A percentile compares a stretch with the other conserved stretches of the same genome.
Conservation (phyloP, 768 basidiomycete species). For the Xerocomellus dryophilus region DNA sequence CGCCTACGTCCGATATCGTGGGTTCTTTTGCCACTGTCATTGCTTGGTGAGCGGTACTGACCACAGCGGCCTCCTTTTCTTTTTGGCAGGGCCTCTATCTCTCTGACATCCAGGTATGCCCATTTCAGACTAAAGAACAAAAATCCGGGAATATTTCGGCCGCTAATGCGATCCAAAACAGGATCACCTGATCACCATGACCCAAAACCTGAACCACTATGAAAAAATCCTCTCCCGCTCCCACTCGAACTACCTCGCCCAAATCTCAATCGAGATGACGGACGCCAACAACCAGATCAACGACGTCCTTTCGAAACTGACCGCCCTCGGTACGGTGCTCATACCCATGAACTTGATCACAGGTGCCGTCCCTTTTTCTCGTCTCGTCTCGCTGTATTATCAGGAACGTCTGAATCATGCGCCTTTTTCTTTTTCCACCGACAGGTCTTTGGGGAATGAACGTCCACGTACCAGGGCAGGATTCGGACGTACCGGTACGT, state of each 20-base stretch:
- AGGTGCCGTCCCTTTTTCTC: slow-evolving; percentile 42
- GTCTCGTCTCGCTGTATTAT: too few species aligned
- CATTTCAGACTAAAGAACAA: too few species aligned
- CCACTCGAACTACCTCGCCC: slow-evolving; percentile 98
- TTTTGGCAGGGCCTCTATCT: slow-evolving; percentile 78
- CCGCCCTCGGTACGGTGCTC: slow-evolving; percentile 94
- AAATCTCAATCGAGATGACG: slow-evolving; percentile 99
- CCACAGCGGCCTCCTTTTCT: background rate
- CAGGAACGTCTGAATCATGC: background rate
- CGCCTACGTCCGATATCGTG: slow-evolving; percentile 96
- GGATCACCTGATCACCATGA: slow-evolving; percentile 99
- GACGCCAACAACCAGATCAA: slow-evolving; percentile 99
- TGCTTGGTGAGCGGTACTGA: slow-evolving; percentile 2
- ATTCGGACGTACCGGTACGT: slow-evolving; percentile 37
- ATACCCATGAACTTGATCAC: slow-evolving; percentile 98
- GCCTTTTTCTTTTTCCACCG: background rate
- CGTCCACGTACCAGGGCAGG: slow-evolving; percentile 91
- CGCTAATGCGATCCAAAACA: slow-evolving; percentile 23
- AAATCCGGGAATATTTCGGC: background rate
- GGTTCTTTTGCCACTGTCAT: slow-evolving; percentile 21
- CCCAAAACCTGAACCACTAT: slow-evolving; percentile 98
- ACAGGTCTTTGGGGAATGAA: slow-evolving; percentile 97
- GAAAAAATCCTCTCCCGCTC: slow-evolving; percentile 99
- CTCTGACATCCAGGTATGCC: slow-evolving; percentile 81
- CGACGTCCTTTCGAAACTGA: slow-evolving; percentile 94